Percentiles rank a stretch among this genome's conserved stretches.
Evolutionary conservation across 805 yeast genomes (phyloP).

Genomic region (Ogataea paraovalis): DNA sequence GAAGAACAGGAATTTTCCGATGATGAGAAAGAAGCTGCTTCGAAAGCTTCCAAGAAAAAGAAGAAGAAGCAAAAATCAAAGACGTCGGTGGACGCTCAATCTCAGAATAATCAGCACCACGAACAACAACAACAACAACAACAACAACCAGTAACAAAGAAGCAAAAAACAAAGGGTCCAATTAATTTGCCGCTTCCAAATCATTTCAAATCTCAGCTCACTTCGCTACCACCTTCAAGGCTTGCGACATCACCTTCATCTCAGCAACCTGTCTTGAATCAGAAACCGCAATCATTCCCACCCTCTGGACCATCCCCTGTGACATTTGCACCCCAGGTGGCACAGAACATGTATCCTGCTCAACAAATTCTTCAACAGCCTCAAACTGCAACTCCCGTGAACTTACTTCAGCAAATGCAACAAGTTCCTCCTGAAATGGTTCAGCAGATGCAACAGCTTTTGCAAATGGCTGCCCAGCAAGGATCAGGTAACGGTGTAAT

Average conservation of each 20-base stretch:
- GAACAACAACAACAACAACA: too few species aligned
- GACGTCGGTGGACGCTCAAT: neutral
- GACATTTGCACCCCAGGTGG: neutral
- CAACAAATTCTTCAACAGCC: slow-evolving; percentile 11
- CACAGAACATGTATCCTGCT: neutral
- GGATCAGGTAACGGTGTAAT: too few species aligned
- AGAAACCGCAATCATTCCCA: slow-evolving; percentile 12
- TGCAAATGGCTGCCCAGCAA: slow-evolving; percentile 12
- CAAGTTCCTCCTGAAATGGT: slow-evolving; percentile 14
- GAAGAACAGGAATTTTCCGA: slow-evolving; percentile 95
- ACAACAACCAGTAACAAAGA: slow-evolving; percentile 5
- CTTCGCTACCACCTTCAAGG: slow-evolving; percentile 18
- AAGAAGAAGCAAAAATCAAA: slow-evolving; percentile 28
- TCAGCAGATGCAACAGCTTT: slow-evolving; percentile 17
- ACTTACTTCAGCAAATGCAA: slow-evolving; percentile 5
- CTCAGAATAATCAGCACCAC: slow-evolving; percentile 2
- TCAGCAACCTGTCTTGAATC: slow-evolving; percentile 9
- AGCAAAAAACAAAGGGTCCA: slow-evolving; percentile 3
- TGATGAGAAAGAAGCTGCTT: slow-evolving; percentile 81
- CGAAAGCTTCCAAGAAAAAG: slow-evolving; percentile 60
- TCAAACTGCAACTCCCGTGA: slow-evolving; percentile 11
- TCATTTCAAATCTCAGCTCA: slow-evolving; percentile 21
- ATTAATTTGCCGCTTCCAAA: slow-evolving; percentile 9
- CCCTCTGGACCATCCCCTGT: neutral
- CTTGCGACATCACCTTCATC: slow-evolving; percentile 2